Evolutionary conservation across 2,329 filamentous ascomycete species (phyloP), one percentile per base, ranked within the genome.

Genomic region (Microcera coccophila): DNA sequence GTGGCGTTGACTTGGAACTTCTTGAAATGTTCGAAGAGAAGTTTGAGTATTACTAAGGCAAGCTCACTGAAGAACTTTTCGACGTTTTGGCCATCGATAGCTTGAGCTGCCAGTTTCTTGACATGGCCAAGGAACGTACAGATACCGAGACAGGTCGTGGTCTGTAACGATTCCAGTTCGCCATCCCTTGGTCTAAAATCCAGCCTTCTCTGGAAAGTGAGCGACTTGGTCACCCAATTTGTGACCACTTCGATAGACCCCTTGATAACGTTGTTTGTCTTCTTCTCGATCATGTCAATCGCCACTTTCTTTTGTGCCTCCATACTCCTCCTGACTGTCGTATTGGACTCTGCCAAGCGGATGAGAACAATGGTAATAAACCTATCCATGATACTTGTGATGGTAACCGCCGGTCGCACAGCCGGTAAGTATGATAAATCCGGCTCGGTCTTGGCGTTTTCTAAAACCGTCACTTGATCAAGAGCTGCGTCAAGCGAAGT

Each of bases 1-100:
- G 91, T 90, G 31, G 90, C 88, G 55, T 90, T 95, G 53, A 98
- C 89, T 47, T 85, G 82, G 70, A 95, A 98, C 59, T 88, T 90
- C 60, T 95, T 93, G 69, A 97, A 88, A 67, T 98, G 93, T 49
- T 93, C 87, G 49, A 98, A 82, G 4, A 98, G 77, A 9, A 94
- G 78, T 38, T 77, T 71, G 53, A 90, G 83, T 26, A 95, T 75
- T 9, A 85, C 84, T 12, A 90, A 71, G 2, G 88, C 90, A 17
- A 97, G 79, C 68, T 97, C 91, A 46, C 84, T 84, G 41, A 85
- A 82, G 62, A 97, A 87, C 37, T 84, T 78, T 41, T 87, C 83
- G 2, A 95, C 77, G 56, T 97, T 97, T 32, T 84, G 79, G 3
- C 89, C 88, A 58, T 90, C 87, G 14, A 98, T 75, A 3, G 90